phyloP scores from a whole-genome alignment of 2,329 filamentous ascomycete genomes.

The Cyphellophora europaea region DNA sequence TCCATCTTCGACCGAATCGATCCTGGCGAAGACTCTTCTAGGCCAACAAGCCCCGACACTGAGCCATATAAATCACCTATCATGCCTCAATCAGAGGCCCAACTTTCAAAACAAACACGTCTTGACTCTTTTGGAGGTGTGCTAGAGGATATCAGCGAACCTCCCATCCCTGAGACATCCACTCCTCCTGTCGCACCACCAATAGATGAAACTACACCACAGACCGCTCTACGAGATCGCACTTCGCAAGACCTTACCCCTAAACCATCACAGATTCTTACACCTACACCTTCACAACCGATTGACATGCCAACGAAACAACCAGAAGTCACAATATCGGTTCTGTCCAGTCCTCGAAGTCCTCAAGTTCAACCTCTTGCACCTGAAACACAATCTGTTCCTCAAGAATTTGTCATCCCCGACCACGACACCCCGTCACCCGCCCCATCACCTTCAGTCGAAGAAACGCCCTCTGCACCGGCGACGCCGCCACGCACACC shows the following conservation, averaged over 20 bases:
- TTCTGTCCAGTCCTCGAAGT: neutral
- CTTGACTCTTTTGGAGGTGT: neutral
- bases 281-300: neutral
- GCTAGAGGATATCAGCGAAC: too few relatives aligned
- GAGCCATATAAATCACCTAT: conserved; percentile 39
- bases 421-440: neutral
- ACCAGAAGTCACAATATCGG: too few relatives aligned
- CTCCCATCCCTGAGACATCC: neutral
- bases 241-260: conserved; percentile 11
- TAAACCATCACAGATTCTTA: conserved; percentile 13
- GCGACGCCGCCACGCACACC: too few relatives aligned
- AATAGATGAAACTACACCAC: neutral
- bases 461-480: too few relatives aligned
- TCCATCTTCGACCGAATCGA: conserved; percentile 70
- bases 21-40: conserved; percentile 55
- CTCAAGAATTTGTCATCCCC: neutral
- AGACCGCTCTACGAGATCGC: neutral
- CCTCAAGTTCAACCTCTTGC: neutral
- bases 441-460: too few relatives aligned
- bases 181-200: neutral
- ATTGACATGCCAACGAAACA: too few relatives aligned
- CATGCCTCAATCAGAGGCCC: neutral
- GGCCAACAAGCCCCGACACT: conserved; percentile 74
- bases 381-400: neutral
- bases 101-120: neutral